These are phyloP conservation scores for Rhizopus sp. DNA, from an alignment of 371 early-diverging fungal genomes.

Conservation along the genomic window DNA sequence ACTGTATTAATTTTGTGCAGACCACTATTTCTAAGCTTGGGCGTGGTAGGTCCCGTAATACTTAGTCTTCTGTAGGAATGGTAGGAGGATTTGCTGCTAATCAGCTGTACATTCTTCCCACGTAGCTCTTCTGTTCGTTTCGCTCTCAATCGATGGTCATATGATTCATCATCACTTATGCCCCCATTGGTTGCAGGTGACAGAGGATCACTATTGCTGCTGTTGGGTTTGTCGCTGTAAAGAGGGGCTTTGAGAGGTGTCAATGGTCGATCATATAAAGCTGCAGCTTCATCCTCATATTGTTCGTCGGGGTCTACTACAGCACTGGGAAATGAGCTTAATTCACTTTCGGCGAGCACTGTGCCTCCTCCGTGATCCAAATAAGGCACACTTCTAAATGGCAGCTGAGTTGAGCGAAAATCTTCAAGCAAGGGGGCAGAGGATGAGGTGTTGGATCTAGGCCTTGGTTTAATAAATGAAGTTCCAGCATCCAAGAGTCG, in stretches of 20 bases:
- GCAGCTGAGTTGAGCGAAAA: constrained; percentile 10
- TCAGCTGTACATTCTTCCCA: constrained; percentile 17
- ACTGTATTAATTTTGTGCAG: constrained; percentile 32
- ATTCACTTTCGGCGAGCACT: constrained; percentile 37
- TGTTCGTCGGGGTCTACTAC: background rate
- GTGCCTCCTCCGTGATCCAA: constrained; percentile 49
- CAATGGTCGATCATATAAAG: background rate
- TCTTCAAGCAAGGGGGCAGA: constrained; percentile 35
- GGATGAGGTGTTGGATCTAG: constrained; percentile 42
- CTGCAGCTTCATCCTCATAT: background rate
- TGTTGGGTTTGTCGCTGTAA: background rate
- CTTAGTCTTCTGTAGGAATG: constrained; percentile 21
- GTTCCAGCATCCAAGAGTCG: constrained; percentile 45
- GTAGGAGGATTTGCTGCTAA: constrained; percentile 18
- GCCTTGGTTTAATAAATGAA: constrained; percentile 34
- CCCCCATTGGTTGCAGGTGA: background rate
- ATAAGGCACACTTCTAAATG: constrained; percentile 15
- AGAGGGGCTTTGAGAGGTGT: background rate
- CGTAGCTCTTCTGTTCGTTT: constrained; percentile 47
- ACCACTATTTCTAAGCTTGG: background rate
- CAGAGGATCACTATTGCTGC: background rate
- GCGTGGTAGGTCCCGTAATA: constrained; percentile 15
- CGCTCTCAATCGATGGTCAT: constrained; percentile 34
- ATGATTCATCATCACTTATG: constrained; percentile 46
- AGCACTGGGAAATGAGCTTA: constrained; percentile 62